A percentile compares a stretch with the other conserved stretches of the same genome.
These are phyloP conservation scores for Physaria fendleri DNA, from an alignment of 345 rosid genomes.

Conservation along the genomic window DNA sequence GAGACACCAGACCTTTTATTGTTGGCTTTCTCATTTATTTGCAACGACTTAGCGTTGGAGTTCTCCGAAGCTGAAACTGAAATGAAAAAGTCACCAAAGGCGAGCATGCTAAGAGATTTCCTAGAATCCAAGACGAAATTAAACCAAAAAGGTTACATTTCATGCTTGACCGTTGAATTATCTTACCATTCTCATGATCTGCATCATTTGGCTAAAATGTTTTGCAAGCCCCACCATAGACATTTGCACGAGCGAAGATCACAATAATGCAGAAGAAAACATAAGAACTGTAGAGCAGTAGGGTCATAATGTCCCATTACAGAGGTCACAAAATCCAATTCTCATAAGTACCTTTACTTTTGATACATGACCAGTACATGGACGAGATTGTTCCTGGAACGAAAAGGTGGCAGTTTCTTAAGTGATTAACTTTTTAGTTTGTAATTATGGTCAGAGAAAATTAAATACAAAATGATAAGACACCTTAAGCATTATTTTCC, in stretches of 20 bases:
- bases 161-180: constrained; percentile 32
- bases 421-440: not conserved
- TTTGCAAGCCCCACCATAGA: constrained; percentile 12
- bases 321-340: not conserved
- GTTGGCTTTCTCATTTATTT: constrained; percentile 30
- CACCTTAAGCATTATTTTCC: constrained; percentile 18
- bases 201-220: constrained; percentile 10
- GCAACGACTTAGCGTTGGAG: constrained; percentile 20
- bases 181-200: constrained; percentile 28
- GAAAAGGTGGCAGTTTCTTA: not conserved
- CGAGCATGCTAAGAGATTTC: not conserved
- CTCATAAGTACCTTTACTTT: constrained; percentile 29
- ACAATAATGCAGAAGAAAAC: constrained; percentile 18
- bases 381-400: constrained; percentile 33
- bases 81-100: not conserved
- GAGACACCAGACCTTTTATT: constrained; percentile 34
- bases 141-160: constrained; percentile 21
- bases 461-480: not conserved
- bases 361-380: constrained; percentile 15
- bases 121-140: not conserved
- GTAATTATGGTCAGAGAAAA: not conserved
- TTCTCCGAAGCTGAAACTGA: constrained; percentile 31
- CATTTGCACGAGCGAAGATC: constrained; percentile 26
- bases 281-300: constrained; percentile 8
- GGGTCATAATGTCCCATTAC: not conserved